Percentiles rank a stretch among this genome's conserved stretches.
These are phyloP conservation scores for Calonectria pseudoreteaudii DNA, from an alignment of 2,329 filamentous ascomycete genomes.

Conservation along the genomic window DNA sequence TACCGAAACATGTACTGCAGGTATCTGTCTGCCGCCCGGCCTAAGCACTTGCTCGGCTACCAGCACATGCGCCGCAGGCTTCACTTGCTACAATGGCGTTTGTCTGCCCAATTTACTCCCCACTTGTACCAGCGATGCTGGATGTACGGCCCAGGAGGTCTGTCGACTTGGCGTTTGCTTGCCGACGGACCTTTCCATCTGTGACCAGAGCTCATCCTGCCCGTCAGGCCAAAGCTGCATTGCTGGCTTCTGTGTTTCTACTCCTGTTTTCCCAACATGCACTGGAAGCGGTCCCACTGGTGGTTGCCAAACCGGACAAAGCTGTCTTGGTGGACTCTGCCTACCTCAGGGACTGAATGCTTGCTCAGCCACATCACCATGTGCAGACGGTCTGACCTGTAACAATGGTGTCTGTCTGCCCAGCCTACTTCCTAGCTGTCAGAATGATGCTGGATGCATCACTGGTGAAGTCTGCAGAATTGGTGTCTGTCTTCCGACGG, in stretches of 20 bases:
- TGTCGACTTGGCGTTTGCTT: slow-evolving; percentile 2
- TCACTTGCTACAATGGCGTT: neutral
- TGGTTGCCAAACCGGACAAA: neutral
- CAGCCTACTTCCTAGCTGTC: neutral
- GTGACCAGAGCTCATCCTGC: neutral
- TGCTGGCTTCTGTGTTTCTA: slow-evolving; percentile 7
- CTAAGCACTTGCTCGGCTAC: neutral
- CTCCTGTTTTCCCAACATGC: neutral
- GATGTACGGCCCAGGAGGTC: neutral
- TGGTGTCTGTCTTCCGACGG: neutral
- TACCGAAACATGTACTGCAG: neutral
- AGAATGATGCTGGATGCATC: neutral
- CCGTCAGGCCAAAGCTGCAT: neutral
- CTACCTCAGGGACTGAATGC: neutral
- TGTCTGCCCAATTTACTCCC: neutral
- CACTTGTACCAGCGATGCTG: neutral
- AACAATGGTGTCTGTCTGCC: slow-evolving; percentile 11
- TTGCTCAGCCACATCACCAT: neutral
- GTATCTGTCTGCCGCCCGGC: neutral
- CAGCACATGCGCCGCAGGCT: neutral
- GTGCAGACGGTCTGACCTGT: neutral
- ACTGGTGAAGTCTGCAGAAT: neutral
- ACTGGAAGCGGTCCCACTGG: neutral
- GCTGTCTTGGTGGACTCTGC: slow-evolving; percentile 3
- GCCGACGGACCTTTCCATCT: neutral